Conservation (phyloP, 768 basidiomycete species). For the Lentinula edodes region DNA sequence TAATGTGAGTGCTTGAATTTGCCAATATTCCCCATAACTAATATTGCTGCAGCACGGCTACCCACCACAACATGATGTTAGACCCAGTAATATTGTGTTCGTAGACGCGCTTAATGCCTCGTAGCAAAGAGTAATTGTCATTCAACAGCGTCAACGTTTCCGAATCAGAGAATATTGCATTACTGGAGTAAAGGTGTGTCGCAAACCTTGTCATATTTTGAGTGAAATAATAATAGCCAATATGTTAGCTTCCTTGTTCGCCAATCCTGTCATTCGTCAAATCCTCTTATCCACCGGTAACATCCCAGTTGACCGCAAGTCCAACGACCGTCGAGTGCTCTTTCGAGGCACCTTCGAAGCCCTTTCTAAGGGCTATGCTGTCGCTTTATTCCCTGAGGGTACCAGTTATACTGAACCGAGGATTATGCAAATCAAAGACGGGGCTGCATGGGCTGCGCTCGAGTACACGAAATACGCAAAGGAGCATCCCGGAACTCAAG, state of each 20-base stretch:
- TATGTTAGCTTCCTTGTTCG: conserved; percentile 67
- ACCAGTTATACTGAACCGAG: conserved; percentile 91
- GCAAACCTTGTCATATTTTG: too few species aligned
- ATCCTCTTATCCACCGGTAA: conserved; percentile 90
- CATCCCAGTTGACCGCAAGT: conserved; percentile 94
- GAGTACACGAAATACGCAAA: conserved; percentile 83
- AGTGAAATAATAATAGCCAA: not conserved
- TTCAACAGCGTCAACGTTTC: conserved; percentile 69
- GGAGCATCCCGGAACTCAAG: conserved; percentile 46
- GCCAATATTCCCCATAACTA: not conserved
- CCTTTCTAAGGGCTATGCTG: conserved; percentile 70
- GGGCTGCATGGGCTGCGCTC: conserved; percentile 90
- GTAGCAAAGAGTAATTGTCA: conserved; percentile 11
- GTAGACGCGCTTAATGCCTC: conserved; percentile 23
- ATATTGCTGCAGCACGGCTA: conserved; percentile 53
- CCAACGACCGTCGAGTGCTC: conserved; percentile 82
- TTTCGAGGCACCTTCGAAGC: conserved; percentile 89
- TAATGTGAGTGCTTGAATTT: conserved; percentile 60
- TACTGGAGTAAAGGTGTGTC: conserved; percentile 88
- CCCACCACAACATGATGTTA: conserved; percentile 95
- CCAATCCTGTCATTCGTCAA: conserved; percentile 65
- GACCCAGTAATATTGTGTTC: conserved; percentile 80
- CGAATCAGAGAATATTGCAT: conserved; percentile 75
- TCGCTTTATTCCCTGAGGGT: conserved; percentile 93
- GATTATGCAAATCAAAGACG: conserved; percentile 91